A percentile compares a stretch with the other conserved stretches of the same genome.
Conservation (phyloP, 1,284 basidiomycete genomes). For the Mycena citricolor region DNA sequence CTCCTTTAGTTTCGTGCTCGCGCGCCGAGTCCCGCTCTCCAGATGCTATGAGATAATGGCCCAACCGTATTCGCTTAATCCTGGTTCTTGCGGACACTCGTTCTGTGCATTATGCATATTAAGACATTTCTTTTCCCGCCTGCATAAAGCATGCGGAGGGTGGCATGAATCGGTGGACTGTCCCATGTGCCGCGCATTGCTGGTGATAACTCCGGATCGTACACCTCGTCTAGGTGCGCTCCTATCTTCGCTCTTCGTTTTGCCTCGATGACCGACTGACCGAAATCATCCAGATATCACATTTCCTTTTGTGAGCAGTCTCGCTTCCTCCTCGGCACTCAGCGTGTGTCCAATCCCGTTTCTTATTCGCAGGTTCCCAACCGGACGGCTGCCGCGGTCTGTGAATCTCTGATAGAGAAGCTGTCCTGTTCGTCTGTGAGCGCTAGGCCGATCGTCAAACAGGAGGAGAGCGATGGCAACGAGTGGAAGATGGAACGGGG, state of each 20-base stretch:
- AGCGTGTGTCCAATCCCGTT: not conserved
- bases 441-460: slow-evolving; percentile 37
- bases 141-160: slow-evolving; percentile 56
- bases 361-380: slow-evolving; percentile 40
- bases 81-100: slow-evolving; percentile 60
- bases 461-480: slow-evolving; percentile 38
- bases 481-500: slow-evolving; percentile 25
- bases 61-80: slow-evolving; percentile 55
- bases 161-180: slow-evolving; percentile 69
- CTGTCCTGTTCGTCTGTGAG: slow-evolving; percentile 36
- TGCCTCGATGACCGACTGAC: slow-evolving; percentile 12
- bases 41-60: slow-evolving; percentile 54
- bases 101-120: slow-evolving; percentile 65
- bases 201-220: slow-evolving; percentile 49
- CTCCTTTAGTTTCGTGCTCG: slow-evolving; percentile 8
- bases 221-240: slow-evolving; percentile 40
- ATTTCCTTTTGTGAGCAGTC: slow-evolving; percentile 51
- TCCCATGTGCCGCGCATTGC: slow-evolving; percentile 58
- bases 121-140: slow-evolving; percentile 64
- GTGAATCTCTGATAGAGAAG: slow-evolving; percentile 48
- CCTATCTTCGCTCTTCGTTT: not conserved
- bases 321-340: not conserved
- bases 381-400: slow-evolving; percentile 49
- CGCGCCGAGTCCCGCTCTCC: slow-evolving; percentile 3
- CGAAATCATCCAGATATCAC: slow-evolving; percentile 37